A percentile compares a stretch with the other conserved stretches of the same genome.
These are phyloP conservation scores for Coccomyxa subellipsoidea DNA, from an alignment of 163 green algal genomes.

Conservation along the genomic window DNA sequence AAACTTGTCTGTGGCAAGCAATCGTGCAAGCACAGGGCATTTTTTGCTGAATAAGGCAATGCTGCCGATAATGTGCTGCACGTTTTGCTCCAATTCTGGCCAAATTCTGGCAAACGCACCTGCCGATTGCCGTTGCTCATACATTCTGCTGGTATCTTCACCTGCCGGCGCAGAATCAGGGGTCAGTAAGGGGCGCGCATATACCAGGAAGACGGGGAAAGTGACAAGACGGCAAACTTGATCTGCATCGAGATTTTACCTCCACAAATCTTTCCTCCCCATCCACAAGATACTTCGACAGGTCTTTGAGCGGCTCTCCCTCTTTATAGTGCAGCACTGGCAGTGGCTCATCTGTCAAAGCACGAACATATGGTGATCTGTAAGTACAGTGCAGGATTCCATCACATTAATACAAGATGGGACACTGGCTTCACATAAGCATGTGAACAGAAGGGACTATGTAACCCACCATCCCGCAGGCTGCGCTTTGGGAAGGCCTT, in stretches of 20 bases:
- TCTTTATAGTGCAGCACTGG: conserved; percentile 49
- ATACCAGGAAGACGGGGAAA: too few species aligned
- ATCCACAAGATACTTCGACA: conserved; percentile 12
- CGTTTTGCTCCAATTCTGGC: conserved; percentile 6
- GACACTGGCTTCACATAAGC: too few species aligned
- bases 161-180: too few species aligned
- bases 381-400: too few species aligned
- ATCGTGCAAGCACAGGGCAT: too few species aligned
- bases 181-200: background rate
- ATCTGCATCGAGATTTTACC: too few species aligned
- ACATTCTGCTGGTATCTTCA: conserved; percentile 41
- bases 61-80: background rate
- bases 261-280: background rate
- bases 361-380: too few species aligned
- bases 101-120: conserved; percentile 27
- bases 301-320: conserved; percentile 44
- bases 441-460: too few species aligned
- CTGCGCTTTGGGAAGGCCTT: background rate
- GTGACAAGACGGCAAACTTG: too few species aligned
- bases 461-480: background rate
- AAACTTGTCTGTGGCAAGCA: too few species aligned
- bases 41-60: too few species aligned
- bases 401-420: too few species aligned
- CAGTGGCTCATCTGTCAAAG: background rate
- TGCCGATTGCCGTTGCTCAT: conserved; percentile 51